Conservation (phyloP, 768 basidiomycete species). For the Trametes coccinea region DNA sequence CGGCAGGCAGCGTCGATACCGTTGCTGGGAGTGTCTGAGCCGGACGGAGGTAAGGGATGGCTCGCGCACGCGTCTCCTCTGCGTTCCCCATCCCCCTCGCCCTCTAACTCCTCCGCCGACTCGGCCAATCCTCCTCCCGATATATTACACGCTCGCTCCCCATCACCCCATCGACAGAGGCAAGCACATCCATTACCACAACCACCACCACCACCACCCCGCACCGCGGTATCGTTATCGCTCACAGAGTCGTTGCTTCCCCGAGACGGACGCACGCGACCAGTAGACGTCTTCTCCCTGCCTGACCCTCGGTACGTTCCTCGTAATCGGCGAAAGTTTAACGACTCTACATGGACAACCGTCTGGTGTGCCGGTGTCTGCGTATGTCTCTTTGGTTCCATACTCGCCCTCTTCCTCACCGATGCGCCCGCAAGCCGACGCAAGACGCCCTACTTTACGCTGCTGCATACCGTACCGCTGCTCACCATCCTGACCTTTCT, state of each 20-base stretch:
- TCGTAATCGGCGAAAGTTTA: conserved; percentile 65
- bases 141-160: conserved; percentile 37
- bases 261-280: conserved; percentile 63
- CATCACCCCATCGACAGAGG: conserved; percentile 20
- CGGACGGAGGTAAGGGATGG: conserved; percentile 53
- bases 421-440: conserved; percentile 39
- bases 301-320: conserved; percentile 75
- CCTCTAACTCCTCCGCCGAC: conserved; percentile 43
- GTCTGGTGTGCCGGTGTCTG: conserved; percentile 62
- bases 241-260: conserved; percentile 82
- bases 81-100: conserved; percentile 45
- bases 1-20: conserved; percentile 39
- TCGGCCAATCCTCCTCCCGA: conserved; percentile 46
- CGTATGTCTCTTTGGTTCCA: conserved; percentile 59
- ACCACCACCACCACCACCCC: conserved; percentile 43
- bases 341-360: conserved; percentile 72
- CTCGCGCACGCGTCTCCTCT: conserved; percentile 75
- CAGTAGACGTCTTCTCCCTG: conserved; percentile 70
- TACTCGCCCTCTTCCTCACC: conserved; percentile 66
- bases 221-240: conserved; percentile 55
- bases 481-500: conserved; percentile 70
- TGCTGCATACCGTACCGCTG: conserved; percentile 77
- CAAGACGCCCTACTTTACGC: conserved; percentile 63
- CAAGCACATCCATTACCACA: conserved; percentile 28
- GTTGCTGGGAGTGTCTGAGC: conserved; percentile 44